Evolutionary conservation across 768 basidiomycete species (phyloP).

Genomic region (Lactarius pseudohatsudake): DNA sequence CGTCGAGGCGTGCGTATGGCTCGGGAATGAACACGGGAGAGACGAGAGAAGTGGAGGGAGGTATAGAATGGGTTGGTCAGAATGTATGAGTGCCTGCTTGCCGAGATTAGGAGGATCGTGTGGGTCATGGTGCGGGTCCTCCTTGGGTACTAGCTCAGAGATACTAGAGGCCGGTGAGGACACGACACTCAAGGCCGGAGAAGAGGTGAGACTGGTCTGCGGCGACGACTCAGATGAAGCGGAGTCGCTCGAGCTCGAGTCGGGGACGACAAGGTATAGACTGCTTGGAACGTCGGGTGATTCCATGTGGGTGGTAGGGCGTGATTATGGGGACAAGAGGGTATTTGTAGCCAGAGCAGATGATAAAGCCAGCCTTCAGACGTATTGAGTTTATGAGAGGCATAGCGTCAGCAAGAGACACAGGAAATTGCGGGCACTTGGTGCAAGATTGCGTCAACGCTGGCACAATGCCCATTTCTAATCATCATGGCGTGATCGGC

Average conservation of each 20-base stretch:
- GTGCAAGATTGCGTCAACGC: constrained; percentile 27
- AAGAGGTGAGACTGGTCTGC: not conserved
- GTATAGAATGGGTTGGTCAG: constrained; percentile 60
- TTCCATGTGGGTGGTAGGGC: not conserved
- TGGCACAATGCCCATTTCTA: constrained; percentile 2
- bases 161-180: constrained; percentile 18
- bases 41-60: constrained; percentile 84
- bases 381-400: not conserved
- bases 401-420: not conserved
- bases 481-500: constrained; percentile 22
- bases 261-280: not conserved
- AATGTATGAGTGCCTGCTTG: constrained; percentile 38
- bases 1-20: constrained; percentile 31
- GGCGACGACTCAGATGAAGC: constrained; percentile 10
- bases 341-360: constrained; percentile 16
- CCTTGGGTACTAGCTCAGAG: constrained; percentile 6
- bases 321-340: not conserved
- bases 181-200: constrained; percentile 11
- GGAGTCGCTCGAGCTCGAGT: constrained; percentile 5
- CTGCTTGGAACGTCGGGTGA: not conserved
- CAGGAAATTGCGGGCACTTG: constrained; percentile 1
- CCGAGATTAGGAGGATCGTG: constrained; percentile 57
- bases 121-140: constrained; percentile 42
- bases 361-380: not conserved
- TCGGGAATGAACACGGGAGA: constrained; percentile 49